Evolutionary conservation across 257 asterid genomes (phyloP), one percentile per base, ranked within the genome.

Genomic region (Thymus mandschuricus): DNA sequence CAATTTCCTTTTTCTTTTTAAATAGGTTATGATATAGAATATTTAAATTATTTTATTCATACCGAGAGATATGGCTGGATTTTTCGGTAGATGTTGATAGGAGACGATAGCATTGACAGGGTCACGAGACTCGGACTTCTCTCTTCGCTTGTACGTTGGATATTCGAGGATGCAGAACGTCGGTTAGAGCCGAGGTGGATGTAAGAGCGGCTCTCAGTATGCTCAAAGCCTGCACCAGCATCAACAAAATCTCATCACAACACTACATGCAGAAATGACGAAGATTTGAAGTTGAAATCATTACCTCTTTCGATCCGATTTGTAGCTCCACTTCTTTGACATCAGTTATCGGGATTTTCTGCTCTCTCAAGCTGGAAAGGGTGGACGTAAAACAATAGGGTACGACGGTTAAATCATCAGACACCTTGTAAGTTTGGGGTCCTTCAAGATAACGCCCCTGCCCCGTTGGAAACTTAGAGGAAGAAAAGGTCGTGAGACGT

Each of bases 271-370:
- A 8, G 40, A 34, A 34, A 50, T 12, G 8, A 13, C 21, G 15
- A 51, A 51, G 28, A 51, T 1, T 15, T 12, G 10, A 15, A 51
- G 15, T 15, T 12, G 4, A n/a, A n/a, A n/a, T 51, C 4, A 30
- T 68, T 9, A 60, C 79, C 76, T 69, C 76, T 61, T 78, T 10
- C 10, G 46, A 1, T 6, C 82, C 78, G 31, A 78, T 72, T 3
- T 60, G 50, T 1, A 67, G 3, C 21, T 49, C 72, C 49, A 67
- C 0, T 67, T 78, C 78, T 15, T 64, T 1, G 33, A 77, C 71
- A 60, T 77, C 78, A 52, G 71, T 66, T 1, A 77, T 0, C 0
- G 75, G 29, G 58, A 72, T 41, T 1, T 67, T 66, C 57, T 3
- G 15, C 62, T n/a, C 2, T 3, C 10, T 27, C 9, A 67, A 35